These are phyloP conservation scores for Blastobotrys chiropterorum DNA, from an alignment of 805 yeast species.

Conservation along the genomic window DNA sequence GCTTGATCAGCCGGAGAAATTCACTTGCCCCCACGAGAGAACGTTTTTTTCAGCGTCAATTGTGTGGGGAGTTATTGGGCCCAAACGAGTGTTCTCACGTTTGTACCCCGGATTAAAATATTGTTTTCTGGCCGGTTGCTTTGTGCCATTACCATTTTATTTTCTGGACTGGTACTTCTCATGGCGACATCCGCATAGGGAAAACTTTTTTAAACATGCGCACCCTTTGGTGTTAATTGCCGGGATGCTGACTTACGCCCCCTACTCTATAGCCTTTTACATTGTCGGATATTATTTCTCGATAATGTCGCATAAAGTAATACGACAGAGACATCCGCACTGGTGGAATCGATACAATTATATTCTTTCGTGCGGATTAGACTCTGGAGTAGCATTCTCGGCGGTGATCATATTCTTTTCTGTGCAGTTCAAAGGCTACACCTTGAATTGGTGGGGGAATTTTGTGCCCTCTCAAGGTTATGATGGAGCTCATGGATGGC, in stretches of 20 bases:
- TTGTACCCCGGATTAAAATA: conserved; percentile 21
- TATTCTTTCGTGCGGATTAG: conserved; percentile 41
- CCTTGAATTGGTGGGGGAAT: conserved; percentile 47
- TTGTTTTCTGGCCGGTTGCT: conserved; percentile 21
- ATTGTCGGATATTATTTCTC: conserved; percentile 38
- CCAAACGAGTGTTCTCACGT: conserved; percentile 37
- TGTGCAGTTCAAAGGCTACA: conserved; percentile 32
- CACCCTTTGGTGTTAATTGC: conserved; percentile 43
- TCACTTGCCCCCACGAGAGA: conserved; percentile 32
- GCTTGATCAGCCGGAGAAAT: conserved; percentile 27
- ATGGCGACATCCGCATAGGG: neutral
- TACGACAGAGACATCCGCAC: conserved; percentile 36
- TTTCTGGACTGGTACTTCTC: conserved; percentile 4
- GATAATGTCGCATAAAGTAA: conserved; percentile 39
- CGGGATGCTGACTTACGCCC: conserved; percentile 38
- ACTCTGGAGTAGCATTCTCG: conserved; percentile 46
- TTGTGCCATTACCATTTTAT: conserved; percentile 17
- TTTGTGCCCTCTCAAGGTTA: conserved; percentile 17
- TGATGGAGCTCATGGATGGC: neutral
- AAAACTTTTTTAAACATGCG: conserved; percentile 23
- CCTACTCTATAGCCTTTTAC: conserved; percentile 40
- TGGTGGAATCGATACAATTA: conserved; percentile 54
- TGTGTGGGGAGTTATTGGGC: conserved; percentile 42
- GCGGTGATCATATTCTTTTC: conserved; percentile 41
- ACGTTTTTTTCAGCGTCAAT: conserved; percentile 47